Conservation (phyloP, 2,329 filamentous ascomycete species). For the Atkinsonella hypoxylon region DNA sequence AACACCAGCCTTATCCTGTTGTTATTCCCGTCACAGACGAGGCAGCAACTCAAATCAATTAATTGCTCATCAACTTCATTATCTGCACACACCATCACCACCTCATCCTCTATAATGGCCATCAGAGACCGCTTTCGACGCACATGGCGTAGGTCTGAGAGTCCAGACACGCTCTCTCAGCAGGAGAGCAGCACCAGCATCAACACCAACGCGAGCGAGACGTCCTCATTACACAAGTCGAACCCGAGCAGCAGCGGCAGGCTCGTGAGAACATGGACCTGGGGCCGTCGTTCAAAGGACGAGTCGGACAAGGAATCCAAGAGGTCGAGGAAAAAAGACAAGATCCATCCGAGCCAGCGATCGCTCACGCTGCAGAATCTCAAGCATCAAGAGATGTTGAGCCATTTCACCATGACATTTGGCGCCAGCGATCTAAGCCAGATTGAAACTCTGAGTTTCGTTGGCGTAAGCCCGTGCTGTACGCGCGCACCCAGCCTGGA, state of each 20-base stretch:
- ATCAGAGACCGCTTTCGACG: slow-evolving; percentile 31
- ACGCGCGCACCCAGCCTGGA: slow-evolving; percentile 26
- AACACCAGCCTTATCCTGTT: neutral
- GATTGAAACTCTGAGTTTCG: slow-evolving; percentile 21
- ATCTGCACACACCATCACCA: neutral
- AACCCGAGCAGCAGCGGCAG: slow-evolving; percentile 15
- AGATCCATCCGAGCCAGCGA: slow-evolving; percentile 31
- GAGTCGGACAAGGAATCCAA: slow-evolving; percentile 12
- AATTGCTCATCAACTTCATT: neutral
- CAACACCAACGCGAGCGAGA: slow-evolving; percentile 18
- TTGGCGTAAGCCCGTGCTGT: slow-evolving; percentile 32
- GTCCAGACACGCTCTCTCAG: slow-evolving; percentile 20
- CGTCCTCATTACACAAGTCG: slow-evolving; percentile 19
- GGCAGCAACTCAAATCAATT: no score
- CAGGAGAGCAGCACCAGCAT: slow-evolving; percentile 19
- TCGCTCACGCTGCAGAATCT: slow-evolving; percentile 33
- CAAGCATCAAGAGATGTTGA: slow-evolving; percentile 34
- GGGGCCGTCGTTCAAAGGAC: slow-evolving; percentile 13
- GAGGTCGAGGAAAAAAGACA: slow-evolving; percentile 15
- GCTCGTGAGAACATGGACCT: slow-evolving; percentile 20
- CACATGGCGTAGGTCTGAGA: slow-evolving; percentile 25
- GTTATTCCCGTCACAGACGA: neutral
- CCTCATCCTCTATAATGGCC: slow-evolving; percentile 20
- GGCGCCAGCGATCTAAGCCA: slow-evolving; percentile 24
- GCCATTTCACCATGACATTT: slow-evolving; percentile 33